phyloP scores from a whole-genome alignment of 768 basidiomycete species.

The Coprinopsis marcescibilis region DNA sequence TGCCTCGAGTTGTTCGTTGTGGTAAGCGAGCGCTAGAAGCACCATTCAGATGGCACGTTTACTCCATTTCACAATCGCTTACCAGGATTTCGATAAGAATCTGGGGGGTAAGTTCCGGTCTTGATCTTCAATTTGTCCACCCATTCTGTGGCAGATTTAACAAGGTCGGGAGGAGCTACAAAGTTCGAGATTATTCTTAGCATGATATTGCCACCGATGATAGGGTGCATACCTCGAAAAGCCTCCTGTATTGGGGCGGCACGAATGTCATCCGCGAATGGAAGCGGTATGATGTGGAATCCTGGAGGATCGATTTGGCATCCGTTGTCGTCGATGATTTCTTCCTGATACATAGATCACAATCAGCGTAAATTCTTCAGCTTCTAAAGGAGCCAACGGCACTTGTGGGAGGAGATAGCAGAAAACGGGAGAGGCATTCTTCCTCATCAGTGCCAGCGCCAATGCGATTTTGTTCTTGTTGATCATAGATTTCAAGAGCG shows the following conservation, averaged over 20 bases:
- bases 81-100: slow-evolving; percentile 91
- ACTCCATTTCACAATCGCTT: slow-evolving; percentile 19
- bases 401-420: slow-evolving; percentile 88
- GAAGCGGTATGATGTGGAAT: slow-evolving; percentile 89
- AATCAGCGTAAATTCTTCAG: not conserved
- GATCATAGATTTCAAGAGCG: slow-evolving; percentile 77
- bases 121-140: slow-evolving; percentile 77
- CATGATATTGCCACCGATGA: not conserved
- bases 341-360: slow-evolving; percentile 41
- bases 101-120: slow-evolving; percentile 79
- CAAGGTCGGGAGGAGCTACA: slow-evolving; percentile 62
- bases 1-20: slow-evolving; percentile 88
- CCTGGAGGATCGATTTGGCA: slow-evolving; percentile 77
- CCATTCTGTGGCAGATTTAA: slow-evolving; percentile 62
- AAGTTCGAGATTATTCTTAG: not conserved
- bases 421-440: slow-evolving; percentile 72
- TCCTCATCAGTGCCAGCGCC: slow-evolving; percentile 62
- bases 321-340: slow-evolving; percentile 62
- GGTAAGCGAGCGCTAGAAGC: slow-evolving; percentile 70
- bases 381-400: not conserved
- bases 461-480: slow-evolving; percentile 79
- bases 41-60: slow-evolving; percentile 4
- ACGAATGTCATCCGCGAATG: slow-evolving; percentile 93
- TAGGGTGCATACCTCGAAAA: slow-evolving; percentile 44
- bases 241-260: slow-evolving; percentile 64